These are phyloP conservation scores for Starmerella potacharoeniae DNA, from an alignment of 805 yeast species.

Conservation along the genomic window DNA sequence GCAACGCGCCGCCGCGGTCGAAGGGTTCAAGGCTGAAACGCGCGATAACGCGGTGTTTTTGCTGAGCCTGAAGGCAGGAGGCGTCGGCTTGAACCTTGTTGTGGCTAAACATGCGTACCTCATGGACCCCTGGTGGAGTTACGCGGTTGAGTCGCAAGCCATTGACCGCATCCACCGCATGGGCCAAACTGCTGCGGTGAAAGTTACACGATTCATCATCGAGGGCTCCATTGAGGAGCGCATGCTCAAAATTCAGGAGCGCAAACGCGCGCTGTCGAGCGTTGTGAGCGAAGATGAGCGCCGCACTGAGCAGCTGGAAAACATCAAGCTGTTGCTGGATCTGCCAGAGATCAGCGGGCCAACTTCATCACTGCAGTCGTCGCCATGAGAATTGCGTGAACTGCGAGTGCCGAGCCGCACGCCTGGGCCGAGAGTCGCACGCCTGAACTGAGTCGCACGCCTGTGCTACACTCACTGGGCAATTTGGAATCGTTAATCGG, in stretches of 20 bases:
- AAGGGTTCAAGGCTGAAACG: conserved; percentile 37
- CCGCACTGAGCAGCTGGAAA: conserved; percentile 28
- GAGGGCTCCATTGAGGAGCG: conserved; percentile 75
- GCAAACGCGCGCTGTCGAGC: conserved; percentile 39
- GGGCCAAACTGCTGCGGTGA: conserved; percentile 67
- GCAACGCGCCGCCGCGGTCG: conserved; percentile 52
- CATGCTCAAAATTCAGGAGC: conserved; percentile 77
- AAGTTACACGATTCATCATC: conserved; percentile 68
- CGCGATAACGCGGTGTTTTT: conserved; percentile 40
- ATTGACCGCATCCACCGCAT: conserved; percentile 84
- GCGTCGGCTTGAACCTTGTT: conserved; percentile 82
- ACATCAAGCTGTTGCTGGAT: conserved; percentile 29
- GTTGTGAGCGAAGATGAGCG: conserved; percentile 31
- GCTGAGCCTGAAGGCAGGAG: conserved; percentile 81
- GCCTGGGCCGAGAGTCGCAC: no score
- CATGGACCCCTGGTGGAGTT: conserved; percentile 98
- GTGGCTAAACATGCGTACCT: conserved; percentile 73
- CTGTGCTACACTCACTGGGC: no score
- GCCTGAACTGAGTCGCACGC: no score
- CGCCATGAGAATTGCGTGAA: neutral
- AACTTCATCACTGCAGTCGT: neutral
- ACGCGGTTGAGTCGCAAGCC: conserved; percentile 82
- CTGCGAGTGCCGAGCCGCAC: no score
- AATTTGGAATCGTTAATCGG: no score
- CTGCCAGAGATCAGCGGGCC: conserved; percentile 9